These are phyloP conservation scores for Cenchrus purpureus DNA, from an alignment of 176 grass and related monocot species.

Conservation along the genomic window DNA sequence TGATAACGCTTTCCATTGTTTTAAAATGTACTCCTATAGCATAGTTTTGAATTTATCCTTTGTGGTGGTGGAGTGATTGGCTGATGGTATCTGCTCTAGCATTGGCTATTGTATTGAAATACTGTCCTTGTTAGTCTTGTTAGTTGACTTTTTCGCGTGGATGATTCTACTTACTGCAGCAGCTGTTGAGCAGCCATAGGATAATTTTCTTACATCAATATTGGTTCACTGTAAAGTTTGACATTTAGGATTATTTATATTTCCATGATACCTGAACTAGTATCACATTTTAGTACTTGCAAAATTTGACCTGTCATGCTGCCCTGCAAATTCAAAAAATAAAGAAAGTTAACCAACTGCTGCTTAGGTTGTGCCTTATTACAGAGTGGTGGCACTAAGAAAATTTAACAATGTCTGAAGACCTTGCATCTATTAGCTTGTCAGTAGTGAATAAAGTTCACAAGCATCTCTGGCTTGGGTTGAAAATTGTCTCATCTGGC, in stretches of 20 bases:
- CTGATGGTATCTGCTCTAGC: constrained; percentile 6
- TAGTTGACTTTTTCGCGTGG: not conserved
- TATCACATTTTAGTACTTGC: not conserved
- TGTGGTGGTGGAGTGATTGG: not conserved
- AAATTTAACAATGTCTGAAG: not conserved
- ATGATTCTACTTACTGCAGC: not conserved
- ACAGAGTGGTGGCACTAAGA: not conserved
- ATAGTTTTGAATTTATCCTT: not conserved
- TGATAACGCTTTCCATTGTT: not conserved
- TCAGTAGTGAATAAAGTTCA: not conserved
- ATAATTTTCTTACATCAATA: not conserved
- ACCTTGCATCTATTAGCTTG: not conserved
- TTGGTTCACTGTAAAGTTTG: not conserved
- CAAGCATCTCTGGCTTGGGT: not conserved
- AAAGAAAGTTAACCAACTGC: not conserved
- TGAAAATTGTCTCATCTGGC: not conserved
- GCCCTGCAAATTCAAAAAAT: not conserved
- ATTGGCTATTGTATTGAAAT: not conserved
- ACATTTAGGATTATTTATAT: not conserved
- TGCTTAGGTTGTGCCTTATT: not conserved
- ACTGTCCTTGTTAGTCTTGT: constrained; percentile 6
- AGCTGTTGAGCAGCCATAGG: not conserved
- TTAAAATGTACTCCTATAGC: not conserved
- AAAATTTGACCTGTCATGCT: not conserved
- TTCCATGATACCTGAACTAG: not conserved